These are phyloP conservation scores for Truncatella angustata DNA, from an alignment of 2,329 filamentous ascomycete genomes.

Conservation along the genomic window DNA sequence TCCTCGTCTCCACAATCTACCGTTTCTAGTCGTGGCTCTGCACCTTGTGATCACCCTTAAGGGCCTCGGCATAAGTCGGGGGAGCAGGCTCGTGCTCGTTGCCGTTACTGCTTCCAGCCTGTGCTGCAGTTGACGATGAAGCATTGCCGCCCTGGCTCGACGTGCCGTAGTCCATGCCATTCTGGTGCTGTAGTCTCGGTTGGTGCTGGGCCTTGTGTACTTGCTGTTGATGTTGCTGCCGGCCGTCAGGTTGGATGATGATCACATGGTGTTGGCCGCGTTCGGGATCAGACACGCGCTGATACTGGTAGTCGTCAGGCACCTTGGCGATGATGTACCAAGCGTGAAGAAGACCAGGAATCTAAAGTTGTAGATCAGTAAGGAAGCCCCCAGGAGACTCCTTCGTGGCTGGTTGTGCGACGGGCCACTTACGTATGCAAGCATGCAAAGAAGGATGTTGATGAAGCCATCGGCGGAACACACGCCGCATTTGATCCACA, in stretches of 20 bases:
- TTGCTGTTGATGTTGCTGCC: slow-evolving; percentile 30
- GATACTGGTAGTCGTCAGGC: slow-evolving; percentile 77
- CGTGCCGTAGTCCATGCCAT: slow-evolving; percentile 48
- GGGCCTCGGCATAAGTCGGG: slow-evolving; percentile 86
- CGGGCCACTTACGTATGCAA: slow-evolving; percentile 57
- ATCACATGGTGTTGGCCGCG: slow-evolving; percentile 74
- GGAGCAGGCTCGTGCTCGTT: slow-evolving; percentile 49
- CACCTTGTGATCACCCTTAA: slow-evolving; percentile 88
- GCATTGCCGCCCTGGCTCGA: slow-evolving; percentile 24
- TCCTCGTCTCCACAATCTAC: neutral
- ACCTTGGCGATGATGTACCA: slow-evolving; percentile 97
- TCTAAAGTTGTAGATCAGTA: slow-evolving; percentile 29
- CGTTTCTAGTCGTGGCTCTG: slow-evolving; percentile 60
- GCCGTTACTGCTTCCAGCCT: slow-evolving; percentile 43
- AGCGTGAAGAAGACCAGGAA: slow-evolving; percentile 88
- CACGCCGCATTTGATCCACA: slow-evolving; percentile 95
- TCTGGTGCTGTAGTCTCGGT: slow-evolving; percentile 30
- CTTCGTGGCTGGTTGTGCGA: neutral
- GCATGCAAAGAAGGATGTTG: slow-evolving; percentile 85
- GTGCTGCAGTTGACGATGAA: slow-evolving; percentile 31
- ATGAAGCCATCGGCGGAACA: slow-evolving; percentile 91
- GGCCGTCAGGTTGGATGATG: slow-evolving; percentile 52
- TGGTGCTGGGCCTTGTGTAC: slow-evolving; percentile 27
- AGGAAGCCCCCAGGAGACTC: slow-evolving; percentile 9
- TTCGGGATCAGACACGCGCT: slow-evolving; percentile 55